Percentiles rank a stretch among this genome's conserved stretches.
phyloP scores from a whole-genome alignment of 2,329 filamentous ascomycete species.

The Talaromyces verruculosus region DNA sequence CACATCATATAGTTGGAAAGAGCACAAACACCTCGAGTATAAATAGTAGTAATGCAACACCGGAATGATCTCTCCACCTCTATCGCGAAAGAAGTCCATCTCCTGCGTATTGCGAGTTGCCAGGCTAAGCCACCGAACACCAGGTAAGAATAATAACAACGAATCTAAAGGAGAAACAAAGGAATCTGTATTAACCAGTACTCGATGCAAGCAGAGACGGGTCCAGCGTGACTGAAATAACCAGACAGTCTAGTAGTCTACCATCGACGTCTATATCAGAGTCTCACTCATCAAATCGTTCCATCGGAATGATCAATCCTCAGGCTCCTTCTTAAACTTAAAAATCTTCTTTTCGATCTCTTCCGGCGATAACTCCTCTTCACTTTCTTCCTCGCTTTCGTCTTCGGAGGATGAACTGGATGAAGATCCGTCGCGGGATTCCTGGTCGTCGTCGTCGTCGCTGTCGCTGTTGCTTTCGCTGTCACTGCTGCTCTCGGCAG shows the following conservation, averaged over 20 bases:
- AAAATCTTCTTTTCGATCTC: constrained; percentile 2
- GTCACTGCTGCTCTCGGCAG: constrained; percentile 19
- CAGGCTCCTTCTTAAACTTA: constrained; percentile 6
- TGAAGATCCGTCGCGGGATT: constrained; percentile 3
- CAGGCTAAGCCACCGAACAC: background rate
- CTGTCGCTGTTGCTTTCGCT: background rate
- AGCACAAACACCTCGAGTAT: background rate
- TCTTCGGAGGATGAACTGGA: background rate
- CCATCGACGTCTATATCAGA: background rate
- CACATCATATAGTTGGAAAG: background rate
- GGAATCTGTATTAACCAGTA: too few relatives aligned
- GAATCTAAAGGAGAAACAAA: background rate
- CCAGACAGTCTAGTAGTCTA: too few relatives aligned
- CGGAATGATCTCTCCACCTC: background rate
- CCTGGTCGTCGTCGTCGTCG: background rate
- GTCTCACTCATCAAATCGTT: background rate
- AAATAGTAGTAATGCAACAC: background rate
- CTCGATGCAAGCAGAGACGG: background rate
- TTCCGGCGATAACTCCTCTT: background rate
- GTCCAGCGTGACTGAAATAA: background rate
- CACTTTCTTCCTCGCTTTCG: background rate
- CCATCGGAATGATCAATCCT: background rate
- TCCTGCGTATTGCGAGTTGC: too few relatives aligned
- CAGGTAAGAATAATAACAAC: background rate
- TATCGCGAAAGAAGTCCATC: too few relatives aligned